Base-by-base conservation (phyloP, 192 early-diverging fungal genomes). In the Umbelopsis ramanniana region DNA sequence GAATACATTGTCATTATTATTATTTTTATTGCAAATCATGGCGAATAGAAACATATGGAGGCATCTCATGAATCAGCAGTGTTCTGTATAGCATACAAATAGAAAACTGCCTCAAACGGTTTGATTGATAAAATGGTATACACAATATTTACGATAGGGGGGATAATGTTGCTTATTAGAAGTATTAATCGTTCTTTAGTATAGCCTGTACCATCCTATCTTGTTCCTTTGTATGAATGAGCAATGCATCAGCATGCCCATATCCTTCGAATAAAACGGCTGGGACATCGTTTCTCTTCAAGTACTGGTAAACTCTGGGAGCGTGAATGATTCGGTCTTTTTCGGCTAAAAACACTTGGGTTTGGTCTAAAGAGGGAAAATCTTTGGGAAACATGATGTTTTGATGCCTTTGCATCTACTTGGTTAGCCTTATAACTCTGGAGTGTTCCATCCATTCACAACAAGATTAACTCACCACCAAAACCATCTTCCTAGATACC, bases 311-410 rank as follows among this genome's bases (percentile, higher is more conserved):
- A 6, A 72, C 52, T 17, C 71, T 33, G 10, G 29, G 43, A 8
- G 71, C 71, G 19, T 72, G 52, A 46, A 72, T 72, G 22, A 72
- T 72, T 46, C 45, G 14, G 71, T 72, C 71, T 15, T 46, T 72
- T 15, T 26, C 35, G 10, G 52, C 50, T 40, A 72, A 55, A 46
- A 72, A 72, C 21, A 72, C 37, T 12, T 72, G 71, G 8, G 38
- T 46, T 6, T 35, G 53, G 9, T 43, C 38, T 17, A 71, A 45
- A 6, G 52, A 60, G 37, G 53, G 52, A 6, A 72, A 55, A 15
- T 72, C 52, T 22, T 54, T 45, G 1, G 71, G 71, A 45, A 72
- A 72, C 29, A 72, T 52, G 15, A 72, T 35, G 23, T 72, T 72
- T 60, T 72, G 52, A 72, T 57, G 55, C 71, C 71, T 72, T 33